Evolutionary conservation across 1,284 basidiomycete genomes (phyloP).

Genomic region (Boletellus deceptivus): DNA sequence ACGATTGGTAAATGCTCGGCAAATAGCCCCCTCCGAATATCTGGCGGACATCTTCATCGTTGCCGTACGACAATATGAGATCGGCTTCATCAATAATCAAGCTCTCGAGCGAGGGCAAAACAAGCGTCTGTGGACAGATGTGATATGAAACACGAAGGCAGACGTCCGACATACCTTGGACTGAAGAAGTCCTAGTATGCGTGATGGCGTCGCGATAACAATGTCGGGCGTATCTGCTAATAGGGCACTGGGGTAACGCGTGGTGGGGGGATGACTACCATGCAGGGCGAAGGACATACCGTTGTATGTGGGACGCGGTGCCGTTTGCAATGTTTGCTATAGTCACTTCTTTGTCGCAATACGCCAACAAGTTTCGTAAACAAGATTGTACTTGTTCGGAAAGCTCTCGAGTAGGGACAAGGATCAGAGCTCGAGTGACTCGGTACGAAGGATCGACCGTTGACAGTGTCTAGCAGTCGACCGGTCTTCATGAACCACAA

Average conservation of each 20-base stretch:
- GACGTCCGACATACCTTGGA: constrained; percentile 53
- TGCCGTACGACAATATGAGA: constrained; percentile 95
- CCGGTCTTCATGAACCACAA: constrained; percentile 1
- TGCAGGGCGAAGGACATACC: constrained; percentile 41
- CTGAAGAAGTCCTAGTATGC: constrained; percentile 77
- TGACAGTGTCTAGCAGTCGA: constrained; percentile 32
- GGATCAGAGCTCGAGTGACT: constrained; percentile 77
- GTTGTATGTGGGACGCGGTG: constrained; percentile 71
- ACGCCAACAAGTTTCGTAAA: constrained; percentile 63
- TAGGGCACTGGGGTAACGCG: constrained; percentile 50
- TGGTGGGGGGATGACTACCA: not conserved
- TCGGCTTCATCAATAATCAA: constrained; percentile 99
- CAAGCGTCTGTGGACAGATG: constrained; percentile 50
- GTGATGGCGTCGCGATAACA: constrained; percentile 88
- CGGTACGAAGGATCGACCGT: constrained; percentile 45
- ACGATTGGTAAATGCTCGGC: constrained; percentile 90
- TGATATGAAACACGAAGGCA: not conserved
- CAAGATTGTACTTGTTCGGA: constrained; percentile 86
- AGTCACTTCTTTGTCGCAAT: constrained; percentile 76
- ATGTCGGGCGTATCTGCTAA: constrained; percentile 93
- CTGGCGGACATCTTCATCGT: constrained; percentile 87
- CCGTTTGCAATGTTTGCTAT: constrained; percentile 82
- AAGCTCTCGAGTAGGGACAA: constrained; percentile 94
- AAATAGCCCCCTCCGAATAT: constrained; percentile 79
- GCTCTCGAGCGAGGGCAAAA: constrained; percentile 67